phyloP scores from a whole-genome alignment of 441 rosid species.

The Gossypium aridum region DNA sequence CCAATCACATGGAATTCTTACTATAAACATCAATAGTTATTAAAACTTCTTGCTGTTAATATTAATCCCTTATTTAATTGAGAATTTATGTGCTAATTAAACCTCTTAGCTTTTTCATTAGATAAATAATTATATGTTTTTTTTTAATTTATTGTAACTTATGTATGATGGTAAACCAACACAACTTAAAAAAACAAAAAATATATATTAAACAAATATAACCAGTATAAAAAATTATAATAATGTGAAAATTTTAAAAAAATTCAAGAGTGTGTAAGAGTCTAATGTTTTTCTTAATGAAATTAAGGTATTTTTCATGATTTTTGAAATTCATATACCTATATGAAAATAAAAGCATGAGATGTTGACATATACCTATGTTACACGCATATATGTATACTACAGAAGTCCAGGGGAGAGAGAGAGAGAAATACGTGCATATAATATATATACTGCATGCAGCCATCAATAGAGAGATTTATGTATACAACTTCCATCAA shows the following conservation, averaged over 20 bases:
- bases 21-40: not conserved
- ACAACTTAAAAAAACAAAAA: no score
- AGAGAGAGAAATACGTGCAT: not conserved
- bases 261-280: no score
- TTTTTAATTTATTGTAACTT: no score
- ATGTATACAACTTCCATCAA: slow-evolving; percentile 5
- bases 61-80: no score
- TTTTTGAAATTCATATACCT: not conserved
- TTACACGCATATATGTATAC: not conserved
- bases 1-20: not conserved
- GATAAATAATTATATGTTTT: no score
- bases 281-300: no score
- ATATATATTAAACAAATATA: no score
- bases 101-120: no score
- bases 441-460: not conserved
- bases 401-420: not conserved
- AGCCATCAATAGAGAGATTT: not conserved
- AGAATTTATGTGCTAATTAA: not conserved
- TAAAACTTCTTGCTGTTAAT: not conserved
- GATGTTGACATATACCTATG: not conserved
- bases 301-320: no score
- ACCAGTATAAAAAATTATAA: no score
- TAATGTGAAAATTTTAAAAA: no score
- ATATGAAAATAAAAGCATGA: not conserved
- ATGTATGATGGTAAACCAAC: no score